These are phyloP conservation scores for Candida smagusa DNA, from an alignment of 1,139 yeast species.

Conservation along the genomic window DNA sequence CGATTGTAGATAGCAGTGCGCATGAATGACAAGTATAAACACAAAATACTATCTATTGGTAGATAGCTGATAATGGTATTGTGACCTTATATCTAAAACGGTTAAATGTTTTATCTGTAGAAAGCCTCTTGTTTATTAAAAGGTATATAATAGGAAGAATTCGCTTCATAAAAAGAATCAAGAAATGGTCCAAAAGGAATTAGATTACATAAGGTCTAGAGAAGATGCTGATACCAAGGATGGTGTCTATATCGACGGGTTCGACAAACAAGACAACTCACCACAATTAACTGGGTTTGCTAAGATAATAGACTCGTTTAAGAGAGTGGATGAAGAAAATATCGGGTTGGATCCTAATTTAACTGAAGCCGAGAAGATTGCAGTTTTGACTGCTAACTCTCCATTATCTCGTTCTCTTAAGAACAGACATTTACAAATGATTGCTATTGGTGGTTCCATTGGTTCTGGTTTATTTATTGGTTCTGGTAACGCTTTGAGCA, in stretches of 20 bases:
- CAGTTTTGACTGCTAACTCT: conserved; percentile 61
- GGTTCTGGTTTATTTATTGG: conserved; percentile 38
- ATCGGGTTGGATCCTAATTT: conserved; percentile 60
- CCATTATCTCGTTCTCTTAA: conserved; percentile 63
- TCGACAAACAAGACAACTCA: conserved; percentile 25
- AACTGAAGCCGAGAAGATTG: conserved; percentile 66
- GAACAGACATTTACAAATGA: conserved; percentile 36
- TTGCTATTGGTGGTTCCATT: conserved; percentile 39
- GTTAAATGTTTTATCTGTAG: conserved; percentile 10
- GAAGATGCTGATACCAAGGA: conserved; percentile 35
- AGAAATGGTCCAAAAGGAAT: conserved; percentile 42
- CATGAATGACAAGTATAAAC: no score
- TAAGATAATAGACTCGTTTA: conserved; percentile 32
- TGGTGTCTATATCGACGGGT: conserved; percentile 42
- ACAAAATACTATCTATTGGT: no score
- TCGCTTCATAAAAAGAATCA: neutral
- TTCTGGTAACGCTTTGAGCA: conserved; percentile 33
- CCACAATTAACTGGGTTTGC: conserved; percentile 35
- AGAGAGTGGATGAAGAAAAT: conserved; percentile 29
- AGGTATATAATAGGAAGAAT: no score
- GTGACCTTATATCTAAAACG: conserved; percentile 15
- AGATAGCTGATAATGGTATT: neutral
- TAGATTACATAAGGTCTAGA: conserved; percentile 38
- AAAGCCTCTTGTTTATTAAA: no score
- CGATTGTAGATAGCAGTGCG: no score